phyloP scores from a whole-genome alignment of 2,329 filamentous ascomycete genomes.

The Colletotrichum caudatum region DNA sequence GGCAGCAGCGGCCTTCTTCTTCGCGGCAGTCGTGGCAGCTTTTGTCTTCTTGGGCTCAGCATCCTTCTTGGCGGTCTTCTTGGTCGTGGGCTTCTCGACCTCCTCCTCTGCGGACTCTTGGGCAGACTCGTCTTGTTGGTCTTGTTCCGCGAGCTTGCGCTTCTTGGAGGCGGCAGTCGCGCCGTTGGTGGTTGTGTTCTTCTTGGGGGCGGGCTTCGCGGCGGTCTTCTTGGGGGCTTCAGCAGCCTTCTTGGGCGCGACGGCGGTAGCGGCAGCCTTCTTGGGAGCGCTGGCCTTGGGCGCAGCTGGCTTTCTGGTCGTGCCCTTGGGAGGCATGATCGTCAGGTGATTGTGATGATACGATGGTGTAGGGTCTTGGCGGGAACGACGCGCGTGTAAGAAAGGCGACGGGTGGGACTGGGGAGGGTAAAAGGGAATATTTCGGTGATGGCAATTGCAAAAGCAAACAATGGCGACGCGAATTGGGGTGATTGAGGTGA shows the following conservation, averaged over 20 bases:
- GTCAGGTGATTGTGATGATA: constrained; percentile 24
- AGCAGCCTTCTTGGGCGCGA: constrained; percentile 47
- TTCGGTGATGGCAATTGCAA: constrained; percentile 13
- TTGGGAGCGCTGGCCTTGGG: constrained; percentile 47
- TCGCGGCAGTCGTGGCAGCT: constrained; percentile 33
- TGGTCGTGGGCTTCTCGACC: constrained; percentile 18
- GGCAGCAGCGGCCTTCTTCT: constrained; percentile 63
- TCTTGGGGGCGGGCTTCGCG: constrained; percentile 43
- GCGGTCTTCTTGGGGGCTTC: constrained; percentile 44
- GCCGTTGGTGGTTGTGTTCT: constrained; percentile 47
- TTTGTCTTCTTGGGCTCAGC: constrained; percentile 43
- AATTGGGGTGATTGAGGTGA: constrained; percentile 19
- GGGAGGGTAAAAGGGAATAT: background rate
- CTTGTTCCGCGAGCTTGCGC: constrained; percentile 36
- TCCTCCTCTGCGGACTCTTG: constrained; percentile 23
- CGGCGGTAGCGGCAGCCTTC: constrained; percentile 42
- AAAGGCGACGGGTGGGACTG: background rate
- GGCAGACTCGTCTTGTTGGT: constrained; percentile 12
- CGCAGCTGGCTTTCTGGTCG: constrained; percentile 45
- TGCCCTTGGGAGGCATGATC: constrained; percentile 46
- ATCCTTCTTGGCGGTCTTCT: constrained; percentile 51
- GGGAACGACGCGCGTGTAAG: constrained; percentile 32
- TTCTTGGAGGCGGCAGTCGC: constrained; percentile 41
- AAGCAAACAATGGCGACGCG: constrained; percentile 5
- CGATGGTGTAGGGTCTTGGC: constrained; percentile 1